A percentile compares a stretch with the other conserved stretches of the same genome.
Conservation (phyloP, 2,329 filamentous ascomycete genomes). For the Albifimbria verrucaria region DNA sequence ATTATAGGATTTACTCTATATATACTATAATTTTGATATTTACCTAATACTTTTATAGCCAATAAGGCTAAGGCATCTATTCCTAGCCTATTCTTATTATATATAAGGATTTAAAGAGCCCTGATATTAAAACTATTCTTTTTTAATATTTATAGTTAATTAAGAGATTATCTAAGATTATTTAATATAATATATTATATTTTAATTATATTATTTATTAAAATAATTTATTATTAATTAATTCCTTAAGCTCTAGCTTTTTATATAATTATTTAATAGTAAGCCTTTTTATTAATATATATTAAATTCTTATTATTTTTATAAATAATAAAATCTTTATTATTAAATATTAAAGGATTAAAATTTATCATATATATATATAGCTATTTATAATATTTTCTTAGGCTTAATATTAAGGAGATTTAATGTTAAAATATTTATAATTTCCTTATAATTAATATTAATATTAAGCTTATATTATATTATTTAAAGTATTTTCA, state of each 20-base stretch:
- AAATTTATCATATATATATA: neutral
- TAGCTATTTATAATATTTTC: neutral
- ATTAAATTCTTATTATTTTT: neutral
- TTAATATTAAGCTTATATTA: too few species aligned
- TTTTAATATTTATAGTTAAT: neutral
- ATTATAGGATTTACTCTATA: neutral
- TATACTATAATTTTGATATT: constrained; percentile 3
- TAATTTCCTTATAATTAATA: neutral
- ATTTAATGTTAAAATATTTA: neutral
- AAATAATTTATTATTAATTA: neutral
- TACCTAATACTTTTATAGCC: neutral
- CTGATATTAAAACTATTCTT: neutral
- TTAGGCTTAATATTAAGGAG: neutral
- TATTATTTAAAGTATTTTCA: neutral
- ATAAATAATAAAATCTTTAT: neutral
- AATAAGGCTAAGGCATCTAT: constrained; percentile 1
- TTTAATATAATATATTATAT: constrained; percentile 1
- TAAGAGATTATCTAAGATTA: constrained; percentile 2
- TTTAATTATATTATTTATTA: constrained; percentile 1
- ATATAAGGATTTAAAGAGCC: neutral
- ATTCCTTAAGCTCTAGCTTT: neutral
- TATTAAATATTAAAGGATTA: neutral
- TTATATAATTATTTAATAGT: neutral
- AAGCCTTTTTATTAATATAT: neutral
- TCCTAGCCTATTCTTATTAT: constrained; percentile 1